phyloP scores from a whole-genome alignment of 306 rosid species.

The Prosopis cineraria region DNA sequence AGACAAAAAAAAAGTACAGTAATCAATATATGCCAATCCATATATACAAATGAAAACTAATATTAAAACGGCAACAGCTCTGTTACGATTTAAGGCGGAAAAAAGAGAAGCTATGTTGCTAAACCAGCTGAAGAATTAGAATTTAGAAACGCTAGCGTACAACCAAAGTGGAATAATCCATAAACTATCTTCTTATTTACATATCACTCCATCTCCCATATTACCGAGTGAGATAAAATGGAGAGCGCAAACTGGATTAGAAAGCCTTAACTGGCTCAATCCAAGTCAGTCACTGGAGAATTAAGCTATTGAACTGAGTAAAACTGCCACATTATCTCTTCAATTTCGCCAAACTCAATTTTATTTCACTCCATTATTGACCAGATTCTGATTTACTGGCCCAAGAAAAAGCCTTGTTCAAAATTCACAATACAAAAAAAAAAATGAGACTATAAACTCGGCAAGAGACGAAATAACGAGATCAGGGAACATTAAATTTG shows the following conservation, averaged over 20 bases:
- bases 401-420: constrained; percentile 3
- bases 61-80: neutral
- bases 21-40: constrained; percentile 32
- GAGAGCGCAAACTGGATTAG: neutral
- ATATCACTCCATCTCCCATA: neutral
- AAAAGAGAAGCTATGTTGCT: neutral
- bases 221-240: neutral
- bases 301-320: constrained; percentile 16
- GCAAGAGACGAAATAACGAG: constrained; percentile 10
- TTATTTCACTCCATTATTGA: constrained; percentile 27
- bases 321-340: neutral
- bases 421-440: neutral
- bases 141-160: neutral
- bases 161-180: constrained; percentile 11
- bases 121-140: neutral
- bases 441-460: neutral
- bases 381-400: constrained; percentile 17
- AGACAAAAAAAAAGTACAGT: constrained; percentile 29
- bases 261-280: constrained; percentile 23
- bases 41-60: constrained; percentile 7
- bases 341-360: constrained; percentile 1
- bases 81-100: constrained; percentile 10
- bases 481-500: constrained; percentile 27
- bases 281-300: constrained; percentile 34
- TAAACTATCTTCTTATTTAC: neutral